A percentile compares a stretch with the other conserved stretches of the same genome.
Conservation (phyloP, 257 asterid genomes). For the Scutellaria baicalensis region DNA sequence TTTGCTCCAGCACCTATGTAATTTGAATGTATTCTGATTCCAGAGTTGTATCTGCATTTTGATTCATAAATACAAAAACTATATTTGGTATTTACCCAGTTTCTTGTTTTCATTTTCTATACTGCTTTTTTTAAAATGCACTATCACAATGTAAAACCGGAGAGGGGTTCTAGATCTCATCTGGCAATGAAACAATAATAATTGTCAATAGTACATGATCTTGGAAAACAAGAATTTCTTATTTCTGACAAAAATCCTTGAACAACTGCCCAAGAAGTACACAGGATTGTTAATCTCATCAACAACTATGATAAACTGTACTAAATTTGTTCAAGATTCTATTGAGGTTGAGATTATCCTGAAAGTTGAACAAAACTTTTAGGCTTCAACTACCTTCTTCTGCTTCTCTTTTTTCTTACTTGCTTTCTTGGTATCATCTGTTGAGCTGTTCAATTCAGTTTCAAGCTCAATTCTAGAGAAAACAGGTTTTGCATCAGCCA, state of each 20-base stretch:
- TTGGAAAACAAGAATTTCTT: background rate
- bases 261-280: background rate
- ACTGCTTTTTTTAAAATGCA: background rate
- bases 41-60: slow-evolving; percentile 1
- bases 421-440: slow-evolving; percentile 36
- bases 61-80: background rate
- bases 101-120: background rate
- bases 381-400: slow-evolving; percentile 51
- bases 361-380: background rate
- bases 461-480: slow-evolving; percentile 72
- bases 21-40: slow-evolving; percentile 6
- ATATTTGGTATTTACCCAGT: background rate
- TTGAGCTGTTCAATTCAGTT: slow-evolving; percentile 26
- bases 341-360: background rate
- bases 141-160: background rate
- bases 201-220: background rate
- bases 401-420: slow-evolving; percentile 41
- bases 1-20: slow-evolving; percentile 30
- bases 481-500: slow-evolving; percentile 68
- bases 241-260: background rate
- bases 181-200: background rate
- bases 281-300: background rate
- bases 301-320: background rate
- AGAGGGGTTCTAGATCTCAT: background rate
- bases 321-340: slow-evolving; percentile 5